Base-by-base conservation (phyloP, 1,284 basidiomycete genomes). In the Omphalotus olearius region DNA sequence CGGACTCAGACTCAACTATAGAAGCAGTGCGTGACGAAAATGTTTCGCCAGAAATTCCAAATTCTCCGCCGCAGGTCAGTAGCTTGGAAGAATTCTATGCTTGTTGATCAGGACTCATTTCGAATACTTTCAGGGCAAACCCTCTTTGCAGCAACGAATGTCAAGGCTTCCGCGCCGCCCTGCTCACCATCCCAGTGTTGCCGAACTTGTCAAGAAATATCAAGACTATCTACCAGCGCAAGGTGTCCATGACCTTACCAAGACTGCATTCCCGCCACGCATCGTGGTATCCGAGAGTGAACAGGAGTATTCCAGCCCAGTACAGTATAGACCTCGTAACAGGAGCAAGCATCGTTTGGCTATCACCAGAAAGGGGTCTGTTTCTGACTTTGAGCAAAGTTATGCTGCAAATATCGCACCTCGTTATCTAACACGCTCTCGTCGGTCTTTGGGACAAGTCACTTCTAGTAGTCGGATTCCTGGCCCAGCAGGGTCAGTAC, bases 401-500 rank as follows among this genome's bases (percentile, higher is more conserved):
- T 94, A 94, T 66, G 91, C 92, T 2, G 87, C 84, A n/a, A 93
- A 92, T 60, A 83, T 92, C 54, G 88, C 86, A 3, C 85, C 88
- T 1, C 75, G 78, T 56, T 82, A 87, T 59, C 69, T 84, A 11
- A 78, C 79, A 3, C 74, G 77, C 58, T 67, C 71, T 20, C 73
- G 78, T 45, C 73, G 79, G 56, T 64, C 73, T 7, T 45, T 71
- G 4, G 67, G 14, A 47, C 58, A 51, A 41, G 60, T 64, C 48
- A 61, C 60, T 4, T 58, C 56, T 41, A 58, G 59, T 49, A 79
- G 73, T 61, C 76, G 82, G 38, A 78, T 85, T 38, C 75, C 79
- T 14, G 83, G 70, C 1, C 78, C 78, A 6, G 66, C 73, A 20
- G 68, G 63, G 18, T 70, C 74, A 25, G 66, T 74, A 4, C 58